Base-by-base conservation (phyloP, 352 stramenopile genomes). In the Pythium dissotocum region DNA sequence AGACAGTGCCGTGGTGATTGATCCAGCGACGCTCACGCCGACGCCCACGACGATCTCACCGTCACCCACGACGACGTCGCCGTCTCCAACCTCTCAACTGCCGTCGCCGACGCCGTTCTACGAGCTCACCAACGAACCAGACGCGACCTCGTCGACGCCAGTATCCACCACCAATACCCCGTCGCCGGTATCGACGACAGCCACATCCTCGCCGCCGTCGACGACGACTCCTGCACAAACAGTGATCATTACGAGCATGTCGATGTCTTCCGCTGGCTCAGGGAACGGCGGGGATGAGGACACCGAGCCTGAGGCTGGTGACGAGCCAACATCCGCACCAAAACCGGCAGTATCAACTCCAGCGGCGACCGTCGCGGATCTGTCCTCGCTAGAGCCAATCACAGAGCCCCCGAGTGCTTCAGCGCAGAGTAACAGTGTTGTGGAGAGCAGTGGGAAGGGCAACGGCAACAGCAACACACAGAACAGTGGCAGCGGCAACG, bases 21-120 rank as follows among this genome's bases (percentile, higher is more conserved):
- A 67, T 52, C 54, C 58, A 5, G 33, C 61, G 7, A 67, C 53
- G 2, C 18, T n/a, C 10, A 67, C 61, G n/a, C 61, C 36, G 21
- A 36, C 24, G 10, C 55, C 54, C 13, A 60, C 54, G 30, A 56
- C 49, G 21, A 6, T 26, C 5, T 35, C 49, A 32, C 51, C 51
- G 7, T 40, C 14, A 26, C 51, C 51, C 16, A 38, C 14, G 32
- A 9, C 40, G 24, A 57, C 16, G 1, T 13, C 57, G 52, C 52
- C 52, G 4, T 55, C 44, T 33, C 30, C 58, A 21, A 59, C 48
- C 9, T 44, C 60, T 18, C 32, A 51, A 0, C 13, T 3, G 21
- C 44, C 30, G 16, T 44, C 13, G 16, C 53, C 14, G 26, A 40
- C 13, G 3, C 21, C 30, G 24, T 8, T 57, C n/a, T 6, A 35